These are phyloP conservation scores for Paraphoma chrysanthemicola DNA, from an alignment of 2,329 filamentous ascomycete genomes.

Conservation along the genomic window DNA sequence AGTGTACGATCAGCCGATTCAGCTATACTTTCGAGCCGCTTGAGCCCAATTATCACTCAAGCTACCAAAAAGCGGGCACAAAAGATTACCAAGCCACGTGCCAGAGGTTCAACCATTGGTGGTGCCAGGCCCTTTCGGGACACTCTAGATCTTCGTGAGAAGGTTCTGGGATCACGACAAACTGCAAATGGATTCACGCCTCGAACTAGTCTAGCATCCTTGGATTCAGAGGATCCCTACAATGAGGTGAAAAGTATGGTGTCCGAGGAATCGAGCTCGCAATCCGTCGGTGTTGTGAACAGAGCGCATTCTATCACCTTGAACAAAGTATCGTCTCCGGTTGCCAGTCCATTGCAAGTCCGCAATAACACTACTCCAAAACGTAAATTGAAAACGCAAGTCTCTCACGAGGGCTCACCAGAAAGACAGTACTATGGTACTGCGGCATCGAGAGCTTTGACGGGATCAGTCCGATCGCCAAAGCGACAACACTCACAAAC, in stretches of 20 bases:
- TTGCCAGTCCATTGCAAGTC: slow-evolving; percentile 26
- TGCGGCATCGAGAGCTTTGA: slow-evolving; percentile 37
- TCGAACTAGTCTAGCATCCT: neutral
- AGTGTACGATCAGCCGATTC: slow-evolving; percentile 51
- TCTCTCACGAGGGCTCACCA: slow-evolving; percentile 52
- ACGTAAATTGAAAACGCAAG: slow-evolving; percentile 39
- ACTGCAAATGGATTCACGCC: slow-evolving; percentile 14
- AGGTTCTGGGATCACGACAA: slow-evolving; percentile 13
- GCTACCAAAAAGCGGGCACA: slow-evolving; percentile 37
- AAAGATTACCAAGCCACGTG: slow-evolving; percentile 45
- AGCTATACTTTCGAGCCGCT: slow-evolving; percentile 48
- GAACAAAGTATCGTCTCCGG: slow-evolving; percentile 43
- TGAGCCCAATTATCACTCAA: slow-evolving; percentile 43
- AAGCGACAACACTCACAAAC: slow-evolving; percentile 50
- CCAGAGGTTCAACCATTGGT: slow-evolving; percentile 40
- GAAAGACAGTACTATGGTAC: slow-evolving; percentile 34
- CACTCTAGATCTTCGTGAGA: slow-evolving; percentile 28
- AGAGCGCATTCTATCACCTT: slow-evolving; percentile 45
- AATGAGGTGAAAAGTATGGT: neutral
- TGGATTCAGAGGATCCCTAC: neutral
- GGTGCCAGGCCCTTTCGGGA: slow-evolving; percentile 40
- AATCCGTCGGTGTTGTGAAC: slow-evolving; percentile 34
- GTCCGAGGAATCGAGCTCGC: slow-evolving; percentile 19
- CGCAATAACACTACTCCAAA: slow-evolving; percentile 46
- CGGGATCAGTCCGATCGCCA: slow-evolving; percentile 39